Evolutionary conservation across 176 grass and related monocot genomes (phyloP).

Genomic region (Oryza coarctata): DNA sequence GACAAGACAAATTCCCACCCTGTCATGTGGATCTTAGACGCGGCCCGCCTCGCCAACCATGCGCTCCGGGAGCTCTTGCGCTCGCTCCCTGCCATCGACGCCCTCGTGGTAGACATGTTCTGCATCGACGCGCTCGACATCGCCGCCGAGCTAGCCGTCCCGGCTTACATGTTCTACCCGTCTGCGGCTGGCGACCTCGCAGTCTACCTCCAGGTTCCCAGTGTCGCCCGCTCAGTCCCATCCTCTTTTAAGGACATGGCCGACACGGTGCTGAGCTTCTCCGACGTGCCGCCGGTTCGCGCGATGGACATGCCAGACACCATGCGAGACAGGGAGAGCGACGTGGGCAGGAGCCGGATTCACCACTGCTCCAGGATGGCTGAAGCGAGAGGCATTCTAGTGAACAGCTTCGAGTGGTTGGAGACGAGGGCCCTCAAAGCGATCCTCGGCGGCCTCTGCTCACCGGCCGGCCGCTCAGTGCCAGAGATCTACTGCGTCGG

Average conservation of each 20-base stretch:
- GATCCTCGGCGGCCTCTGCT: constrained; percentile 40
- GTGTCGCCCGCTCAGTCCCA: background rate
- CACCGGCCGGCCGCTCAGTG: constrained; percentile 32
- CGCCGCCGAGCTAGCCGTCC: constrained; percentile 44
- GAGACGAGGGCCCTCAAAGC: constrained; percentile 49
- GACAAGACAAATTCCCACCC: background rate
- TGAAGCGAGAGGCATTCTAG: constrained; percentile 50
- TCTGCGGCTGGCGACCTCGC: constrained; percentile 44
- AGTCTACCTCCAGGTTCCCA: constrained; percentile 23
- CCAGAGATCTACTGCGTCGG: constrained; percentile 59
- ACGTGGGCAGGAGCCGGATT: constrained; percentile 18
- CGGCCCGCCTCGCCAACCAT: constrained; percentile 11
- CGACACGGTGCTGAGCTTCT: constrained; percentile 31
- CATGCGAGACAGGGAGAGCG: constrained; percentile 42
- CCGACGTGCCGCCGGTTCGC: constrained; percentile 49
- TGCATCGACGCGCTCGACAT: constrained; percentile 57
- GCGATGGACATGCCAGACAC: constrained; percentile 46
- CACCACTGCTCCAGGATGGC: constrained; percentile 35
- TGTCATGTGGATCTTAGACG: background rate
- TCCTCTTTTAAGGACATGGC: constrained; percentile 57
- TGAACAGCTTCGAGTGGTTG: constrained; percentile 73
- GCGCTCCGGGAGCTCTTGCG: constrained; percentile 4
- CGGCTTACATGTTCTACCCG: constrained; percentile 53
- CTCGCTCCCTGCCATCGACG: constrained; percentile 15
- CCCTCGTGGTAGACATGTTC: constrained; percentile 71